Percentiles rank a stretch among this genome's conserved stretches.
Evolutionary conservation across 164 flowering plant species (phyloP).

Genomic region (Vitis rupestris): DNA sequence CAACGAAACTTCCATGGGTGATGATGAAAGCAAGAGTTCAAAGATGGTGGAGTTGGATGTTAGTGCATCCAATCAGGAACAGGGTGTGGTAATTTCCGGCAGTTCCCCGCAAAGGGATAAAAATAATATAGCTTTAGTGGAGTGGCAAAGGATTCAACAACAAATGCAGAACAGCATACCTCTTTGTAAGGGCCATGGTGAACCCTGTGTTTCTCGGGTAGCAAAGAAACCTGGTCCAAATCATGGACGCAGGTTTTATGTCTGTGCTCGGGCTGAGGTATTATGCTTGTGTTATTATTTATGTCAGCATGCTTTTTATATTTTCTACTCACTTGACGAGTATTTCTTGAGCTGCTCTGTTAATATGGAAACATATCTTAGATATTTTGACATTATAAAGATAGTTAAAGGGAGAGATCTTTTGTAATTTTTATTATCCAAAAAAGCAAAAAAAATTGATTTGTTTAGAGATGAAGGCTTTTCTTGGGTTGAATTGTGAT

Average conservation of each 20-base stretch:
- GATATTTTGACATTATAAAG: no score
- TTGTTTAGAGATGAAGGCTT: no score
- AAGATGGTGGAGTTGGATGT: constrained; percentile 7
- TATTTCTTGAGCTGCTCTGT: no score
- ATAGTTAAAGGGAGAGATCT: no score
- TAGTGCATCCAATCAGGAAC: constrained; percentile 28
- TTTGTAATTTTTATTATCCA: no score
- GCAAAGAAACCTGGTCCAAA: constrained; percentile 91
- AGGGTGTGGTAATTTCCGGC: constrained; percentile 14
- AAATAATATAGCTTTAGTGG: constrained; percentile 46
- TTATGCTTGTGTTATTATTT: neutral
- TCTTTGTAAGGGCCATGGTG: constrained; percentile 85
- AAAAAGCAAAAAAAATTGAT: no score
- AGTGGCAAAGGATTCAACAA: constrained; percentile 92
- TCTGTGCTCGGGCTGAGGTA: constrained; percentile 97
- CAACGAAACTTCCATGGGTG: constrained; percentile 10
- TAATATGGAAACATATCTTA: no score
- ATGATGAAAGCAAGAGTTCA: constrained; percentile 12
- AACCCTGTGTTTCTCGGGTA: constrained; percentile 82
- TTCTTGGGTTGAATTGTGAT: no score
- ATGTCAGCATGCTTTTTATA: neutral
- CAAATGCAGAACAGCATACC: constrained; percentile 88
- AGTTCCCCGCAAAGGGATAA: constrained; percentile 38
- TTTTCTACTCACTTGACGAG: neutral
- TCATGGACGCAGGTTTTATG: constrained; percentile 82